Base-by-base conservation (phyloP, 345 rosid species). In the Aurinia saxatilis region DNA sequence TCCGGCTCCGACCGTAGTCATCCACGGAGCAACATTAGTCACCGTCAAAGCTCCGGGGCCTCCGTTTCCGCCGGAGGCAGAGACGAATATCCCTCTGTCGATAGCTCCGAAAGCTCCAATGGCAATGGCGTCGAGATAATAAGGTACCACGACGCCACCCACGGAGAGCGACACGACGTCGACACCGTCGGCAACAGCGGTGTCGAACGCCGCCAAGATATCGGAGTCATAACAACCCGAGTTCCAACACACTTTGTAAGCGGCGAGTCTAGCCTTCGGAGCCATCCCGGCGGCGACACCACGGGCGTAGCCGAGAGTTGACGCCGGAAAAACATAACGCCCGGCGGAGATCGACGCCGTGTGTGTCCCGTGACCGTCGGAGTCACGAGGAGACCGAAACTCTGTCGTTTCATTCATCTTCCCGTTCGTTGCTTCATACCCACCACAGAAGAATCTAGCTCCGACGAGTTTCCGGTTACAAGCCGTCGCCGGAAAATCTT, bases 271-370 rank as follows among this genome's bases (percentile, higher is more conserved):
- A 10, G 99, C 97, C 29, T 90, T 93, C 0, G 96, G 97, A 5
- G 97, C 97, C 84, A 93, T 87, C 5, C 97, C 97, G 2, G 91
- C 85, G 5, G 99, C 96, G 19, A 93, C 76, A 1, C 97, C 97
- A 5, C 77, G 75, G 5, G 97, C 96, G 53, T 84, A 93, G 1
- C 96, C 97, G 34, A 79, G 78, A 13, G 90, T 82, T 5, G 92
- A 90, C 0, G 96, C 99, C 2, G 86, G 81, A 53, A 81, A 87
- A 8, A 84, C 85, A 50, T 90, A 82, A 52, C 97, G 57, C 0
- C 99, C 96, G 2, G 89, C 95, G 14, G 84, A 87, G 2, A 86
- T 93, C 0, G 97, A 93, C 9, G 97, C 84, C 0, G 97, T 90
- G 75, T 93, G 96, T 0, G 90, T 90, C 21, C 97, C 97, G 16